phyloP scores from a whole-genome alignment of 2,329 filamentous ascomycete genomes.

The Alternaria tenuissima region DNA sequence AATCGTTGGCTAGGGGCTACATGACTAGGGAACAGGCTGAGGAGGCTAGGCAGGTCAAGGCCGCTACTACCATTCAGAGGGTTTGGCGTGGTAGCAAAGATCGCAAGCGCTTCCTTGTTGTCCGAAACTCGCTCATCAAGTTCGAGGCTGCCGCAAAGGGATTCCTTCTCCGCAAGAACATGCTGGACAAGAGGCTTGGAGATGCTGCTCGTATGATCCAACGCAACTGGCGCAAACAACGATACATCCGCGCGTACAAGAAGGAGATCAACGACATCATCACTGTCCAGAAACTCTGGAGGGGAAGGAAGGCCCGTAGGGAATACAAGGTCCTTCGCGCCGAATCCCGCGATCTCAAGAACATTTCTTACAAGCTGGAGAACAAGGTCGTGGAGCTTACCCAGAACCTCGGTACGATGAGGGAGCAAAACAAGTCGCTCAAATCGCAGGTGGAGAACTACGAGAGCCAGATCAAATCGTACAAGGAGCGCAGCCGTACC shows the following conservation, averaged over 20 bases:
- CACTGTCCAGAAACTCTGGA: constrained; percentile 91
- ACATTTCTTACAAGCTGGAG: constrained; percentile 99
- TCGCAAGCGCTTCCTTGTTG: constrained; percentile 77
- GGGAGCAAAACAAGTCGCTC: constrained; percentile 91
- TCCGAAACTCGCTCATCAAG: constrained; percentile 83
- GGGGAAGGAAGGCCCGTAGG: constrained; percentile 80
- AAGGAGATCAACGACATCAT: constrained; percentile 89
- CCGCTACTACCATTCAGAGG: constrained; percentile 92
- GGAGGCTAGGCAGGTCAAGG: constrained; percentile 81
- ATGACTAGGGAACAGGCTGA: constrained; percentile 79
- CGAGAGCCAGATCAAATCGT: constrained; percentile 93
- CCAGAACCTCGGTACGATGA: constrained; percentile 89
- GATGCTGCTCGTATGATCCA: constrained; percentile 93
- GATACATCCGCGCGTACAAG: constrained; percentile 81
- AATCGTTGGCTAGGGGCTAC: constrained; percentile 79
- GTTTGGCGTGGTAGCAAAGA: constrained; percentile 95
- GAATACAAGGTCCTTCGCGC: constrained; percentile 92
- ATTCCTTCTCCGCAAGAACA: constrained; percentile 86
- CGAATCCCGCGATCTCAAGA: constrained; percentile 97
- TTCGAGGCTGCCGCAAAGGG: constrained; percentile 93
- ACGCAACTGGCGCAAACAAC: constrained; percentile 83
- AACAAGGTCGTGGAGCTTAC: constrained; percentile 99
- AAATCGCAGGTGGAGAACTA: constrained; percentile 92
- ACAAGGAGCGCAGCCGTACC: constrained; percentile 90
- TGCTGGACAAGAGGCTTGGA: constrained; percentile 91